Percentiles rank a stretch among this genome's conserved stretches.
Conservation (phyloP, 1,139 yeast genomes). For the Diutina sp. region DNA sequence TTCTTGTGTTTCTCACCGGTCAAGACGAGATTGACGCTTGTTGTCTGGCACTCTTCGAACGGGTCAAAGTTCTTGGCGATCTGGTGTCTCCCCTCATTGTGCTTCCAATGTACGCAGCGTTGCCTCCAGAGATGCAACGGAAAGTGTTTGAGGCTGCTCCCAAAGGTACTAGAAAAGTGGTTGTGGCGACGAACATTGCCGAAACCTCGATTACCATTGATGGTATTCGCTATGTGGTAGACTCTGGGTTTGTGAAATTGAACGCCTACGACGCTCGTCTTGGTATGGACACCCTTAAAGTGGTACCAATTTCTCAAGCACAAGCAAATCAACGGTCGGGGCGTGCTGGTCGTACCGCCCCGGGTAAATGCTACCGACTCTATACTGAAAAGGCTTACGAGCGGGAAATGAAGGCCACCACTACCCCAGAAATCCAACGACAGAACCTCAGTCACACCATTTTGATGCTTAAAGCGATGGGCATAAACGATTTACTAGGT, state of each 20-base stretch:
- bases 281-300: constrained; percentile 68
- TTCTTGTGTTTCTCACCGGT: constrained; percentile 76
- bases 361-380: constrained; percentile 66
- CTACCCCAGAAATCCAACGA: constrained; percentile 88
- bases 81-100: constrained; percentile 55
- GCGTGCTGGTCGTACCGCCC: constrained; percentile 81
- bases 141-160: constrained; percentile 69
- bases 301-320: constrained; percentile 69
- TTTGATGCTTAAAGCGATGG: constrained; percentile 89
- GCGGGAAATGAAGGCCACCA: constrained; percentile 67
- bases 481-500: constrained; percentile 63
- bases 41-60: constrained; percentile 59
- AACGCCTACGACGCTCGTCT: constrained; percentile 64
- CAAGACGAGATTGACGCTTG: constrained; percentile 90
- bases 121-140: constrained; percentile 66
- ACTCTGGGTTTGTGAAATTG: constrained; percentile 71
- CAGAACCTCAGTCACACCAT: constrained; percentile 80
- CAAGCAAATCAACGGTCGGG: constrained; percentile 79
- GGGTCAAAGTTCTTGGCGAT: constrained; percentile 56
- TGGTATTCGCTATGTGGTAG: constrained; percentile 65
- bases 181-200: constrained; percentile 71
- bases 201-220: constrained; percentile 71
- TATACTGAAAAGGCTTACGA: constrained; percentile 58
- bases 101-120: constrained; percentile 76
- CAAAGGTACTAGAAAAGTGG: constrained; percentile 54